phyloP scores from a whole-genome alignment of 306 rosid genomes.

The Quercus dentata region DNA sequence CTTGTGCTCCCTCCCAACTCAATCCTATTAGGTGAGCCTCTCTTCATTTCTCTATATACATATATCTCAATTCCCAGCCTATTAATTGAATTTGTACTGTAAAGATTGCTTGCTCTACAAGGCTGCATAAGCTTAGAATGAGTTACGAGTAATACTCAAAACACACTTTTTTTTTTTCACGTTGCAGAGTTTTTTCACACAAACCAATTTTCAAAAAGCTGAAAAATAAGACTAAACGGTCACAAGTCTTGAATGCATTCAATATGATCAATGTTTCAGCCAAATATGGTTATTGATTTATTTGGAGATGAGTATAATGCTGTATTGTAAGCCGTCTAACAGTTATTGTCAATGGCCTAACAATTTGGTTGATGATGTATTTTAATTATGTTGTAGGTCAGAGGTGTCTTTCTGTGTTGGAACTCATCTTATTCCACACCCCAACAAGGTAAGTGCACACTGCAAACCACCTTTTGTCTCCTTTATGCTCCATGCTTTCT shows the following conservation, averaged over 20 bases:
- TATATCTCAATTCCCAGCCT: background rate
- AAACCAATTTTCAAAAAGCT: too few species aligned
- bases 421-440: constrained; percentile 82
- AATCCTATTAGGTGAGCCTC: constrained; percentile 52
- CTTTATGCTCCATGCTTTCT: background rate
- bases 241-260: background rate
- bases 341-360: background rate
- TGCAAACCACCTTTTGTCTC: background rate
- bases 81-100: background rate
- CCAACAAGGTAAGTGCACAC: constrained; percentile 62
- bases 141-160: background rate
- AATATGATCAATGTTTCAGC: background rate
- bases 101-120: background rate
- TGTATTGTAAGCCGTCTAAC: background rate
- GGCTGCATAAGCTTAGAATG: background rate
- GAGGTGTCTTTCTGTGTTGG: constrained; percentile 72
- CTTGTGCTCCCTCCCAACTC: constrained; percentile 45
- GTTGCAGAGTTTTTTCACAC: too few species aligned
- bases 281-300: background rate
- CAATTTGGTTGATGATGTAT: constrained; percentile 12
- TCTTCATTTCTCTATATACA: background rate
- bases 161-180: background rate
- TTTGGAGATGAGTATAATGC: background rate
- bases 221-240: too few species aligned
- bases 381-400: constrained; percentile 44